These are phyloP conservation scores for Rosa rugosa DNA, from an alignment of 306 rosid species.

Conservation along the genomic window DNA sequence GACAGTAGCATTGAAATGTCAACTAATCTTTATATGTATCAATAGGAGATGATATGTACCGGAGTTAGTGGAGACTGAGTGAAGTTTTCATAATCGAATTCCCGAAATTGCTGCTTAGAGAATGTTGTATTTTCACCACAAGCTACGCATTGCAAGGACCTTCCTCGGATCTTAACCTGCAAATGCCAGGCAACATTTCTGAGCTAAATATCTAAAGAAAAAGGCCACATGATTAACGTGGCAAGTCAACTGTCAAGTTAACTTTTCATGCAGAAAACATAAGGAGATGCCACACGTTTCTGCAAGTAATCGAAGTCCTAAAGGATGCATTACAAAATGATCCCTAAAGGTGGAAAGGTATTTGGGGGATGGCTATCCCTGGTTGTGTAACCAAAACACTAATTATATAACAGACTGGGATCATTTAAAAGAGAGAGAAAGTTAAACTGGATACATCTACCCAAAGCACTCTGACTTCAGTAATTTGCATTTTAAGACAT, in stretches of 20 bases:
- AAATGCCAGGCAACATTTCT: constrained; percentile 11
- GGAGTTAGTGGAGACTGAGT: constrained; percentile 70
- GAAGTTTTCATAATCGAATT: constrained; percentile 86
- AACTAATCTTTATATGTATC: not conserved
- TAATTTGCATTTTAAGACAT: not conserved
- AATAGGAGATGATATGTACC: constrained; percentile 34
- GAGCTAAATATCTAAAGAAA: not conserved
- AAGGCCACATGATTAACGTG: not conserved
- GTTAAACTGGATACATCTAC: not conserved
- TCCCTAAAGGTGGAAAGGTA: not conserved
- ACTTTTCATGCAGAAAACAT: not conserved
- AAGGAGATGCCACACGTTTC: not conserved
- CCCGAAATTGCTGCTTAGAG: constrained; percentile 54
- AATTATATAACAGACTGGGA: not conserved
- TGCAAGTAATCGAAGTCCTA: not conserved
- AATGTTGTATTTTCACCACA: constrained; percentile 73
- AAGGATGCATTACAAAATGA: not conserved
- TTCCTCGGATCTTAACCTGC: constrained; percentile 96
- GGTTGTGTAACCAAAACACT: not conserved
- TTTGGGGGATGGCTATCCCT: not conserved
- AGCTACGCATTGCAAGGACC: constrained; percentile 65
- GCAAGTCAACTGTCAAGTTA: not conserved
- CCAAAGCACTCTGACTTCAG: constrained; percentile 5
- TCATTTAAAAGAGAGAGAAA: not conserved
- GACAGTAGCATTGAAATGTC: not conserved